Evolutionary conservation across 202 grass and related monocot species (phyloP).

Genomic region (Brachypodium distachyon): DNA sequence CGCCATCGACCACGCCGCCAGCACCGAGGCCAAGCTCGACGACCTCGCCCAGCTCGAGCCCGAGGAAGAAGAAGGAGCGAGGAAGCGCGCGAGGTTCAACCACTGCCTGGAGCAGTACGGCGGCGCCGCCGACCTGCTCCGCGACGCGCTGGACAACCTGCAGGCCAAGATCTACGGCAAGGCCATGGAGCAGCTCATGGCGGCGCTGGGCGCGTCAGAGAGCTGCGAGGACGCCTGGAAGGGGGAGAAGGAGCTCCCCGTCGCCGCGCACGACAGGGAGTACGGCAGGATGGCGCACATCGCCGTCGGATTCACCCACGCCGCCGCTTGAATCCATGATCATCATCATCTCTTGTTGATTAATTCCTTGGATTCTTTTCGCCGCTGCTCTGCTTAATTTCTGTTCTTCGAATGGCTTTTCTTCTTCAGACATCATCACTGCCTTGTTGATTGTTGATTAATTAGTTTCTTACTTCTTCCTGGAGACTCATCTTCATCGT

Average conservation of each 20-base stretch:
- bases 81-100: constrained; percentile 13
- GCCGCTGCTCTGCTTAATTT: too few relatives aligned
- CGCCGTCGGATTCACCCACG: constrained; percentile 47
- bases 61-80: too few relatives aligned
- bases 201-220: constrained; percentile 27
- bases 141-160: constrained; percentile 73
- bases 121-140: constrained; percentile 45
- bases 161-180: constrained; percentile 31
- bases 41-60: constrained; percentile 21
- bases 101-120: constrained; percentile 62
- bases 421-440: too few relatives aligned
- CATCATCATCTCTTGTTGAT: too few relatives aligned
- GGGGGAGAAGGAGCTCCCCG: neutral
- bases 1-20: constrained; percentile 44
- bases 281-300: constrained; percentile 44
- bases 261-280: constrained; percentile 38
- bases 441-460: too few relatives aligned
- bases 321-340: constrained; percentile 19
- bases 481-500: too few relatives aligned
- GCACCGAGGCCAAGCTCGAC: constrained; percentile 35
- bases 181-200: constrained; percentile 28
- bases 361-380: too few relatives aligned
- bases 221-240: constrained; percentile 53
- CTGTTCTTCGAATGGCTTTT: too few relatives aligned
- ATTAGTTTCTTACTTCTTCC: too few relatives aligned